Percentiles rank a stretch among this genome's conserved stretches.
phyloP scores from a whole-genome alignment of 1,284 basidiomycete species.

The Puccinia coronata region DNA sequence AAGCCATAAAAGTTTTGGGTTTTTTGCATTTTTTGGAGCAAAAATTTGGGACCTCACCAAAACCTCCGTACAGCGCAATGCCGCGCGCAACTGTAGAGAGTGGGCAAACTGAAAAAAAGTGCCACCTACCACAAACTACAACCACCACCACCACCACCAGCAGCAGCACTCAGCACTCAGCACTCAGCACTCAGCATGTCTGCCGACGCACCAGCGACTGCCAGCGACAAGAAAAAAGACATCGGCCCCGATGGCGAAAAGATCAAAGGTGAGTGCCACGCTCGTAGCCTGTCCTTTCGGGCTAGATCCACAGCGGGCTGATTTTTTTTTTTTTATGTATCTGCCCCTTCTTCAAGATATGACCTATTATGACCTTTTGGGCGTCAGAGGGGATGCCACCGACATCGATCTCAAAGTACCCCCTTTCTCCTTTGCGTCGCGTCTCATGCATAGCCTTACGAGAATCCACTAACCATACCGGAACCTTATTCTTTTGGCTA shows the following conservation, averaged over 20 bases:
- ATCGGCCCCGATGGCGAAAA: slow-evolving; percentile 50
- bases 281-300: not conserved
- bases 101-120: too few species aligned
- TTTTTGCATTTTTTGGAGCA: too few species aligned
- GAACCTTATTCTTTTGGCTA: not conserved
- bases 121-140: too few species aligned
- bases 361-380: slow-evolving; percentile 39
- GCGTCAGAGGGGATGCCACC: slow-evolving; percentile 57
- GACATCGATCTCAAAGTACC: slow-evolving; percentile 58
- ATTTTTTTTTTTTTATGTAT: not conserved
- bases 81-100: too few species aligned
- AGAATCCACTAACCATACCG: not conserved
- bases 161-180: too few species aligned
- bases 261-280: slow-evolving; percentile 31
- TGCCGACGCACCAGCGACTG: not conserved
- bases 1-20: too few species aligned
- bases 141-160: too few species aligned
- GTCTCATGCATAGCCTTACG: not conserved
- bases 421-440: not conserved
- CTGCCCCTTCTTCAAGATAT: slow-evolving; percentile 29
- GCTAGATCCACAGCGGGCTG: not conserved
- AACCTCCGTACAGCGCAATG: too few species aligned
- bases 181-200: too few species aligned
- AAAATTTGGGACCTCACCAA: too few species aligned
- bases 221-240: slow-evolving; percentile 28